A percentile compares a stretch with the other conserved stretches of the same genome.
These are phyloP conservation scores for Eimeria acervulina DNA, from an alignment of 169 alveolate genomes.

Conservation along the genomic window DNA sequence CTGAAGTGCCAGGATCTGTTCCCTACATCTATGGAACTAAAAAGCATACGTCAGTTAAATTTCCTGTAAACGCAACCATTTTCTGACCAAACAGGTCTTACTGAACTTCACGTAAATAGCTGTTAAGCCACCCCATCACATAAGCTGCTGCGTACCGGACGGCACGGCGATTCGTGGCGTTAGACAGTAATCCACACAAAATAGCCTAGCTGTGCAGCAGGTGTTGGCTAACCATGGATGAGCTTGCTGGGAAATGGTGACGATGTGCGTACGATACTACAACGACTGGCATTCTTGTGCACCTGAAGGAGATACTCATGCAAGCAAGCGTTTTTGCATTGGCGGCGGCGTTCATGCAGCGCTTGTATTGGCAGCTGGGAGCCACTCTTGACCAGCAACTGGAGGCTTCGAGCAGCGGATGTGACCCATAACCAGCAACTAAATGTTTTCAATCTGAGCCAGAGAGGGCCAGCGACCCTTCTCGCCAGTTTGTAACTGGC, in stretches of 20 bases:
- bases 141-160: not conserved
- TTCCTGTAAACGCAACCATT: not conserved
- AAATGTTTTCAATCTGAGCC: not conserved
- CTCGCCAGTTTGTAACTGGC: not conserved
- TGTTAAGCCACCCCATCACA: not conserved
- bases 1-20: conserved; percentile 71
- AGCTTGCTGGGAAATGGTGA: not conserved
- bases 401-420: not conserved
- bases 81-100: not conserved
- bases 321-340: not conserved
- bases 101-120: not conserved
- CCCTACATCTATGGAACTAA: conserved; percentile 25
- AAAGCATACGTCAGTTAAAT: conserved; percentile 12
- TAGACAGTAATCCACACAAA: not conserved
- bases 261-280: not conserved
- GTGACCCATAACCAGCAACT: not conserved
- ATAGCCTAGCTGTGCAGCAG: not conserved
- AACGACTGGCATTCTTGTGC: not conserved
- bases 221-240: not conserved
- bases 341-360: not conserved
- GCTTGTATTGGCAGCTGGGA: not conserved
- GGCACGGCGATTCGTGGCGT: no score
- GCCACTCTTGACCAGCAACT: not conserved
- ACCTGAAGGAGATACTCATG: not conserved
- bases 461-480: not conserved